These are phyloP conservation scores for Euphorbia tirucalli DNA, from an alignment of 345 rosid species.

Conservation along the genomic window DNA sequence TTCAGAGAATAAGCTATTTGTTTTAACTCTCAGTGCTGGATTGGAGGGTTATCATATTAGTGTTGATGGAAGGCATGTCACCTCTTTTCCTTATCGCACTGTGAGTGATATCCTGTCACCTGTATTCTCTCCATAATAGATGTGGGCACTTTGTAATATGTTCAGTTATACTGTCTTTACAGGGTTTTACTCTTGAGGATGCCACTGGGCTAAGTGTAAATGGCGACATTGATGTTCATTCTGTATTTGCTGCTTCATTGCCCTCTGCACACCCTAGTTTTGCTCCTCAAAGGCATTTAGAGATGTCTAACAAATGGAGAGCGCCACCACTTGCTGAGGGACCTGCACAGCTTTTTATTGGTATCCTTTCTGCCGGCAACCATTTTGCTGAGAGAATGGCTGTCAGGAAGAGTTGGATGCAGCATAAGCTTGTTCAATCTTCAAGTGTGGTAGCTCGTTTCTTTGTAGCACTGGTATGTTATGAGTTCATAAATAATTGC, in stretches of 20 bases:
- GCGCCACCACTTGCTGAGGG: constrained; percentile 63
- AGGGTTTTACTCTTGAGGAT: constrained; percentile 96
- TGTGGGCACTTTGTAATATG: constrained; percentile 23
- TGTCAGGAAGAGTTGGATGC: constrained; percentile 95
- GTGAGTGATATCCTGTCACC: constrained; percentile 46
- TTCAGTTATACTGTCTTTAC: constrained; percentile 20
- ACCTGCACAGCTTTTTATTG: constrained; percentile 72
- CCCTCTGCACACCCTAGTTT: constrained; percentile 81
- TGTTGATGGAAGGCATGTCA: constrained; percentile 85
- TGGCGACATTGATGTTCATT: constrained; percentile 79
- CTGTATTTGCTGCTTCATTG: constrained; percentile 78
- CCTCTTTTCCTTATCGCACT: constrained; percentile 89
- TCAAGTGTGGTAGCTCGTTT: constrained; percentile 88
- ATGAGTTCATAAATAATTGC: constrained; percentile 3
- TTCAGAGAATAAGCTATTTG: constrained; percentile 71
- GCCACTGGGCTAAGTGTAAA: constrained; percentile 80
- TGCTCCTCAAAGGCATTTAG: constrained; percentile 80
- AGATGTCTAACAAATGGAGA: constrained; percentile 75
- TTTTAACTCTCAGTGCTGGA: constrained; percentile 83
- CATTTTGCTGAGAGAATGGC: constrained; percentile 98
- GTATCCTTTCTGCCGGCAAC: constrained; percentile 91
- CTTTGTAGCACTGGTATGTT: constrained; percentile 82
- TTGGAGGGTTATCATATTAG: constrained; percentile 89
- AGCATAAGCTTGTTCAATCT: constrained; percentile 70
- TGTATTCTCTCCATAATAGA: constrained; percentile 8